phyloP scores from a whole-genome alignment of 768 basidiomycete species.

The Obba rivulosa region DNA sequence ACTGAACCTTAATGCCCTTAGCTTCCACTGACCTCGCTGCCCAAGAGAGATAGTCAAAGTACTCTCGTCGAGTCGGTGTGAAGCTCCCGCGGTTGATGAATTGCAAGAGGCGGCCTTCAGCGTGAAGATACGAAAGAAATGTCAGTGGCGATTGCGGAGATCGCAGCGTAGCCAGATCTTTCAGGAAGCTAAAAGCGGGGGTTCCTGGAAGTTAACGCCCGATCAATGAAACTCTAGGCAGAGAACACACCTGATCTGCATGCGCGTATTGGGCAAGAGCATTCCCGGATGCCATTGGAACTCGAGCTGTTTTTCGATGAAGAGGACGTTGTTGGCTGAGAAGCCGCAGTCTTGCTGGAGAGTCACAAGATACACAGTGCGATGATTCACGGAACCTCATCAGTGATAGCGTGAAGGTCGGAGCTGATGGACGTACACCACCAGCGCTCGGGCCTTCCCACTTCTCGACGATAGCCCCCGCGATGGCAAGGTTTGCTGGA shows the following conservation, averaged over 20 bases:
- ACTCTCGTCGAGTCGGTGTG: slow-evolving; percentile 48
- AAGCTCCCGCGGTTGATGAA: slow-evolving; percentile 52
- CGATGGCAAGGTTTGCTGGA: slow-evolving; percentile 48
- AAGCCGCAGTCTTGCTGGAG: too few species aligned
- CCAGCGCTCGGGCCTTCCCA: slow-evolving; percentile 18
- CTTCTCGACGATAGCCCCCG: slow-evolving; percentile 43
- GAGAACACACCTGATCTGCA: slow-evolving; percentile 44
- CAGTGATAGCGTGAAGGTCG: background rate
- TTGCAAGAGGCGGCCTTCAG: slow-evolving; percentile 39
- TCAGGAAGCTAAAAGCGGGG: slow-evolving; percentile 36
- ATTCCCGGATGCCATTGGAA: slow-evolving; percentile 56
- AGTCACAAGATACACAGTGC: background rate
- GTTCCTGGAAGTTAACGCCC: background rate
- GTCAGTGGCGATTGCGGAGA: slow-evolving; percentile 45
- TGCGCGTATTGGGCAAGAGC: slow-evolving; percentile 44
- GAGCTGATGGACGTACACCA: slow-evolving; percentile 3
- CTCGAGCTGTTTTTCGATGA: slow-evolving; percentile 42
- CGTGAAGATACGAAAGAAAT: slow-evolving; percentile 49
- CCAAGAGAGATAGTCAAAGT: slow-evolving; percentile 50
- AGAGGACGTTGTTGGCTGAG: slow-evolving; percentile 27
- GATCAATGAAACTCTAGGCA: background rate
- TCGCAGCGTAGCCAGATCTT: slow-evolving; percentile 49
- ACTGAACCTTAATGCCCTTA: slow-evolving; percentile 38
- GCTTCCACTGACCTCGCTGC: slow-evolving; percentile 40
- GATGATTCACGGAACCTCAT: background rate